phyloP scores from a whole-genome alignment of 208 protist species.

The Strigomonas culicis region DNA sequence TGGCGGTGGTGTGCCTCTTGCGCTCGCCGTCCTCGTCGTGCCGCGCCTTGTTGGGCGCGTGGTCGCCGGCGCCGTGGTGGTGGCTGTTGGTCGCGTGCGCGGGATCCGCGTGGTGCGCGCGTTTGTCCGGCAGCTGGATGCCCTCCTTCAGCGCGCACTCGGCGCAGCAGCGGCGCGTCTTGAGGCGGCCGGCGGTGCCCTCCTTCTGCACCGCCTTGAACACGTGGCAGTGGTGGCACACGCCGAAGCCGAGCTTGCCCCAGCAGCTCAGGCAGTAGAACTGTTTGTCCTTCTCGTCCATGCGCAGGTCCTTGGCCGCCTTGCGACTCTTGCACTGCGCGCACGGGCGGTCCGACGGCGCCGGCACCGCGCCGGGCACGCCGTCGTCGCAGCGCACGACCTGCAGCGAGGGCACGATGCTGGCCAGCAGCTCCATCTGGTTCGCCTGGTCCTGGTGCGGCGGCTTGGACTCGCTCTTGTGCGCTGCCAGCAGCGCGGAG shows the following conservation, averaged over 20 bases:
- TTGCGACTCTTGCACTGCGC: constrained; percentile 53
- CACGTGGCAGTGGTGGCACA: constrained; percentile 60
- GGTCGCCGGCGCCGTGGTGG: not conserved
- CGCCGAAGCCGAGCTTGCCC: constrained; percentile 54
- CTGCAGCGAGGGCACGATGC: constrained; percentile 65
- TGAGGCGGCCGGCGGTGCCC: constrained; percentile 23
- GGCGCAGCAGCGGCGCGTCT: not conserved
- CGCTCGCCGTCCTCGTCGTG: constrained; percentile 2
- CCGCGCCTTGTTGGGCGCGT: constrained; percentile 3
- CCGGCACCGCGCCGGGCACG: not conserved
- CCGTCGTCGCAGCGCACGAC: constrained; percentile 31
- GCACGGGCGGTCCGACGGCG: constrained; percentile 20
- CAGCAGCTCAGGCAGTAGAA: constrained; percentile 82
- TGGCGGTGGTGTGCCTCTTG: constrained; percentile 2
- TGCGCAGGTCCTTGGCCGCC: constrained; percentile 58
- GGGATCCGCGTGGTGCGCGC: not conserved
- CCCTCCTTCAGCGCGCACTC: not conserved
- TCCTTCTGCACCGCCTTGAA: constrained; percentile 59
- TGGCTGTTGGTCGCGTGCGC: not conserved
- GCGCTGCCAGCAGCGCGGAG: constrained; percentile 11
- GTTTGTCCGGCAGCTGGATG: not conserved
- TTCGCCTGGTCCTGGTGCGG: constrained; percentile 16
- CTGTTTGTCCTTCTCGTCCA: constrained; percentile 40
- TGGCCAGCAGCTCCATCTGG: constrained; percentile 46
- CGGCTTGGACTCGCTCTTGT: not conserved